Evolutionary conservation across 495 filamentous ascomycete genomes (phyloP).

Genomic region (Trichoderma virens): DNA sequence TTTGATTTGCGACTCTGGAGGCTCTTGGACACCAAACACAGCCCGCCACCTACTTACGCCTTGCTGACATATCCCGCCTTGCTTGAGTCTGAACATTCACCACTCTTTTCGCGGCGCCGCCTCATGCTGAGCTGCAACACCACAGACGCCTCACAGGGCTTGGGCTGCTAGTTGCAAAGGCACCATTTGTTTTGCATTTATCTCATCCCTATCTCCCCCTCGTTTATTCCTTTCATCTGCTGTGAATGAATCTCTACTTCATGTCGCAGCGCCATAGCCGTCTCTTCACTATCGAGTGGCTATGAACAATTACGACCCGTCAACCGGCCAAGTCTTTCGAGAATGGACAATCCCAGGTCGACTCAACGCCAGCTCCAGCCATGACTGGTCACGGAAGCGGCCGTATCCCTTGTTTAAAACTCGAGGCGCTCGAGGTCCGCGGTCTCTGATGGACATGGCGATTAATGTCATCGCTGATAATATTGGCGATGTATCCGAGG

Average conservation of each 20-base stretch:
- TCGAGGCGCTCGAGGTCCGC: slow-evolving; percentile 12
- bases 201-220: too few relatives aligned
- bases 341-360: slow-evolving; percentile 8
- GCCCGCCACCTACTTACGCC: neutral
- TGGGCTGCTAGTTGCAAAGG: neutral
- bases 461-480: slow-evolving; percentile 18
- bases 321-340: slow-evolving; percentile 12
- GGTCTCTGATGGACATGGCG: slow-evolving; percentile 20
- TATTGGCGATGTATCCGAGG: slow-evolving; percentile 8
- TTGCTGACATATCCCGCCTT: slow-evolving; percentile 2
- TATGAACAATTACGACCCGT: slow-evolving; percentile 3
- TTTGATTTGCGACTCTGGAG: neutral
- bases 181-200: neutral
- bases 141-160: neutral
- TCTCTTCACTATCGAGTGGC: neutral
- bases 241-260: neutral
- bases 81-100: neutral
- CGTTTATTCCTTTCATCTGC: neutral
- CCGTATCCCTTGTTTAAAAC: neutral
- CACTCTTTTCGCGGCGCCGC: neutral
- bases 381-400: neutral
- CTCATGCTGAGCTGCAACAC: neutral
- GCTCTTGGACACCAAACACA: neutral
- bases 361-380: neutral
- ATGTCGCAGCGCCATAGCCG: neutral